Conservation (phyloP, 2,329 filamentous ascomycete genomes). For the Elsinoe perseae region DNA sequence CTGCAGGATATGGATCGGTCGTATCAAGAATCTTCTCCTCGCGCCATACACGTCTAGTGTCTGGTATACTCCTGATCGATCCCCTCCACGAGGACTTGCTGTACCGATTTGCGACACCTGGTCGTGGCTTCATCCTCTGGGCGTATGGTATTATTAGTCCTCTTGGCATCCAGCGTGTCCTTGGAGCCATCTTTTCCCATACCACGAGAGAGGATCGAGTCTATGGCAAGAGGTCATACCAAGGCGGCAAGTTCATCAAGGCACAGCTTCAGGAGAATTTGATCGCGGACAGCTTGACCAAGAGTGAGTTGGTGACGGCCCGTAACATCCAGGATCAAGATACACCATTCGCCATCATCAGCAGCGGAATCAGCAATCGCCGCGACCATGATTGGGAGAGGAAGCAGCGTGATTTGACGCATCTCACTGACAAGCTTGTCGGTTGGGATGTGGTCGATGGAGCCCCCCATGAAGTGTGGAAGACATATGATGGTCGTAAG, state of each 20-base stretch:
- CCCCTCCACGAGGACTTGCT: conserved; percentile 83
- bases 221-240: conserved; percentile 70
- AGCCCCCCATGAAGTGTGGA: conserved; percentile 83
- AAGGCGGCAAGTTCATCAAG: conserved; percentile 77
- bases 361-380: conserved; percentile 65
- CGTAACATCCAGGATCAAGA: conserved; percentile 69
- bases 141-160: conserved; percentile 76
- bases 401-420: conserved; percentile 77
- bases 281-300: conserved; percentile 75
- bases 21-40: conserved; percentile 88
- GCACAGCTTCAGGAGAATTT: conserved; percentile 88
- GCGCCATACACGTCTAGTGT: conserved; percentile 65
- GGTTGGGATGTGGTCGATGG: conserved; percentile 81
- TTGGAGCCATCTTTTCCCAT: conserved; percentile 73
- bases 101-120: conserved; percentile 55
- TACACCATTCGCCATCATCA: conserved; percentile 71
- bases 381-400: conserved; percentile 65
- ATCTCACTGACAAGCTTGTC: conserved; percentile 68
- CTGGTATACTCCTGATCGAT: conserved; percentile 77
- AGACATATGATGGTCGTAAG: conserved; percentile 60
- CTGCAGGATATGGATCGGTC: conserved; percentile 77
- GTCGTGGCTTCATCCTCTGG: conserved; percentile 79
- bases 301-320: conserved; percentile 71
- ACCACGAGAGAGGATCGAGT: conserved; percentile 75
- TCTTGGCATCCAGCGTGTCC: conserved; percentile 71